Evolutionary conservation across 163 green algal genomes (phyloP), one percentile per base, ranked within the genome.

Genomic region (Scenedesmus sp.): DNA sequence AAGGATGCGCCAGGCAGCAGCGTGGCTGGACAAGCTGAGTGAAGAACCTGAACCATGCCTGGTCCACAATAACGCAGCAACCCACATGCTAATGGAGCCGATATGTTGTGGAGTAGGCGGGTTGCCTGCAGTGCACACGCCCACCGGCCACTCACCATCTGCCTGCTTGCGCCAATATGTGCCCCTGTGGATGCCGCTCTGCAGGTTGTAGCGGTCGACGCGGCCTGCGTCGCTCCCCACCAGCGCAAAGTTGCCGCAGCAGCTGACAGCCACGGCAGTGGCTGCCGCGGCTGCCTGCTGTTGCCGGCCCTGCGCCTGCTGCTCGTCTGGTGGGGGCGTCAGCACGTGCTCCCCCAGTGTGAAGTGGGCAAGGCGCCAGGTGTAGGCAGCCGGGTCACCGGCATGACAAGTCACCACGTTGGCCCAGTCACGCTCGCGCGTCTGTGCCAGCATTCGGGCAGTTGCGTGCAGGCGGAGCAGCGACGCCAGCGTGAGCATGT

Each of bases 201-300:
- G 97, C 95, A 99, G 94, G 96, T 99, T 99, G 95, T 98, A 99
- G 3, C 97, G 94, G 94, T 99, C 95, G 37, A 99, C 53, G 13
- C 94, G 95, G 0, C 98, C 98, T 0, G 37, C 91, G 0, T 88
- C 94, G 22, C 68, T 96, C 30, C 98, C 98, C 26, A 99, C 96
- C 30, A 99, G 61, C 0, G 94, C 98, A 94, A 99, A 99, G 95
- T 99, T 99, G 81, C 98, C 98, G 93, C 98, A 99, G 79, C 88
- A 90, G 89, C 91, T 97, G 40, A 99, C 91, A 0, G 92, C 93
- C 35, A 98, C 96, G n/a, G 94, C 88, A 6, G 94, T 97, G 1
- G 95, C 95, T 30, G 95, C 84, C 82, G n/a, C 82, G 16, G 22
- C 49, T n/a, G 43, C 72, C 88, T 82, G 59, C 80, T 72, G 87